These are phyloP conservation scores for Proliferodiscus dingleyae DNA, from an alignment of 2,329 filamentous ascomycete species.

Conservation along the genomic window DNA sequence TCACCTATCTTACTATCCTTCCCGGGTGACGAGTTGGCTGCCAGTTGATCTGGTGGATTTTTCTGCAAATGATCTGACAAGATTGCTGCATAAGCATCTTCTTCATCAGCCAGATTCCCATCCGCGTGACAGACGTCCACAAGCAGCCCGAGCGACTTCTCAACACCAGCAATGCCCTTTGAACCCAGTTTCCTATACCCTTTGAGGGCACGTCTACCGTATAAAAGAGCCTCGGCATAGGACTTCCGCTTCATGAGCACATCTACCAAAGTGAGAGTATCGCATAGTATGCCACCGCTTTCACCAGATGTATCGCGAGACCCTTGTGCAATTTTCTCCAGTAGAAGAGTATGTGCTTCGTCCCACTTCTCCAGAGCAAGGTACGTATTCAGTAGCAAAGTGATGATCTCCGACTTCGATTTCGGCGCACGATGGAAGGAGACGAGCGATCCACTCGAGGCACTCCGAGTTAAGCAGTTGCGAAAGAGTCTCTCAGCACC, in stretches of 20 bases:
- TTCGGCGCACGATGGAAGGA: neutral
- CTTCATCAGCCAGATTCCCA: constrained; percentile 6
- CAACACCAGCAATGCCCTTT: neutral
- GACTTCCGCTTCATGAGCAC: constrained; percentile 6
- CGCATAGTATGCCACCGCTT: neutral
- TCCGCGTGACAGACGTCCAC: constrained; percentile 2
- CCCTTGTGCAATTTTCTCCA: constrained; percentile 8
- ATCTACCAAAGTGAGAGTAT: constrained; percentile 9
- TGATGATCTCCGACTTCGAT: constrained; percentile 6
- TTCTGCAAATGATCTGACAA: neutral
- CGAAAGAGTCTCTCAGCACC: constrained; percentile 10
- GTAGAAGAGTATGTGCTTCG: constrained; percentile 9
- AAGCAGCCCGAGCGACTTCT: constrained; percentile 6
- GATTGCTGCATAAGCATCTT: constrained; percentile 12
- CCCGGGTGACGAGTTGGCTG: no score
- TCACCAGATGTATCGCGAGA: constrained; percentile 3
- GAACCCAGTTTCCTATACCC: constrained; percentile 12
- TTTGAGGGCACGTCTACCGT: constrained; percentile 11
- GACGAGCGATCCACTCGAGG: neutral
- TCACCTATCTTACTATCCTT: no score
- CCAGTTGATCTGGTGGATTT: neutral
- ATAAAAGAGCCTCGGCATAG: constrained; percentile 12
- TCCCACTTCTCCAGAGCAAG: constrained; percentile 9
- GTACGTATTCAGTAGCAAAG: constrained; percentile 4
- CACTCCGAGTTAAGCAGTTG: constrained; percentile 9